phyloP scores from a whole-genome alignment of 805 yeast species.

The Wickerhamiella azymoides region DNA sequence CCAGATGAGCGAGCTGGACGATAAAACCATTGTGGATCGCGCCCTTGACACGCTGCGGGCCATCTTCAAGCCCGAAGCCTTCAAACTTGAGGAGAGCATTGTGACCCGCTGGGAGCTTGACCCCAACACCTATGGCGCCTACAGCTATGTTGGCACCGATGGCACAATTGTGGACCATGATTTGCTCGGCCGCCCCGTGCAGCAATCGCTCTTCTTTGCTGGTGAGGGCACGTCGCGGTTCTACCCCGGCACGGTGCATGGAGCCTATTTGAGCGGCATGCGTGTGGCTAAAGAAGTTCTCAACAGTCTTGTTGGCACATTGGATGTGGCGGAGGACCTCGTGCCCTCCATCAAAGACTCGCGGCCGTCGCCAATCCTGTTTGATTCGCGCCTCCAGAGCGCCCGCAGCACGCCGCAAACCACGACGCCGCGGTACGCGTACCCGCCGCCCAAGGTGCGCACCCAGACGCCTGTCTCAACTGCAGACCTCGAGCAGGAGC shows the following conservation, averaged over 20 bases:
- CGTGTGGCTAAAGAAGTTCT: conserved; percentile 31
- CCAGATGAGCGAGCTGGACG: conserved; percentile 22
- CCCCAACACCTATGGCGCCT: conserved; percentile 70
- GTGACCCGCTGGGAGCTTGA: conserved; percentile 69
- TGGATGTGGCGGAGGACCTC: conserved; percentile 28
- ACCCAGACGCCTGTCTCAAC: conserved; percentile 7
- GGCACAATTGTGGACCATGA: conserved; percentile 33
- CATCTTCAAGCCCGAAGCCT: conserved; percentile 18
- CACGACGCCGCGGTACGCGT: conserved; percentile 3
- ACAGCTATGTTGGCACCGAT: conserved; percentile 33
- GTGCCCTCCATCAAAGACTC: conserved; percentile 11
- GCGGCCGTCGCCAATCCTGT: conserved; percentile 5
- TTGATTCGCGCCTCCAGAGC: conserved; percentile 1
- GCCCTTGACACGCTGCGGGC: conserved; percentile 23
- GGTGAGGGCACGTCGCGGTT: conserved; percentile 32
- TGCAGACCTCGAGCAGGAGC: conserved; percentile 18
- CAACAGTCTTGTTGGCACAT: conserved; percentile 28
- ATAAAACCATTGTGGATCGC: conserved; percentile 24
- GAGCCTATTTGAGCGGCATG: conserved; percentile 31
- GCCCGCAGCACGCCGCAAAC: conserved; percentile 5
- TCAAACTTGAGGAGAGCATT: conserved; percentile 27
- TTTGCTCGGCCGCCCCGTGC: conserved; percentile 27
- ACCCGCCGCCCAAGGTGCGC: conserved; percentile 1
- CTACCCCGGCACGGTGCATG: conserved; percentile 32
- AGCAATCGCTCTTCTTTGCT: conserved; percentile 28